phyloP scores from a whole-genome alignment of 78 protist species.

The Polysphondylium violaceum region DNA sequence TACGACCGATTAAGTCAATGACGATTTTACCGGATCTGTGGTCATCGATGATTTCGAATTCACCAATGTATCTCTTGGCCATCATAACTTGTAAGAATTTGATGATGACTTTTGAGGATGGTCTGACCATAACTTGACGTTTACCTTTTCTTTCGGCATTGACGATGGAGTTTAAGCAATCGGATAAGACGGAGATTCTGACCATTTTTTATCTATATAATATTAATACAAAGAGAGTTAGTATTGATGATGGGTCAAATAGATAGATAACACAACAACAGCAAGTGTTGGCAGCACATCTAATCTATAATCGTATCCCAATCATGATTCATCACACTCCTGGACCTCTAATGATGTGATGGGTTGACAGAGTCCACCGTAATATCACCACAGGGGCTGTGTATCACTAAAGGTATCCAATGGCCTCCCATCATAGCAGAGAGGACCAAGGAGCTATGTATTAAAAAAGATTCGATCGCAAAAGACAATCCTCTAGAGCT shows the following conservation, averaged over 20 bases:
- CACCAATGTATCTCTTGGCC: constrained; percentile 99
- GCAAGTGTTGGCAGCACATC: not conserved
- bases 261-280: not conserved
- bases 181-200: constrained; percentile 95
- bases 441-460: no score
- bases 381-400: no score
- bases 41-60: constrained; percentile 99
- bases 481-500: not conserved
- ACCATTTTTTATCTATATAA: constrained; percentile 86
- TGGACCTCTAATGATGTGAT: not conserved
- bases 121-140: constrained; percentile 99
- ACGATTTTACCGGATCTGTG: constrained; percentile 99
- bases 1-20: constrained; percentile 98
- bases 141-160: constrained; percentile 99
- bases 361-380: no score
- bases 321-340: not conserved
- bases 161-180: constrained; percentile 95
- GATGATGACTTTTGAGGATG: constrained; percentile 98
- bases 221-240: not conserved
- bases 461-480: no score
- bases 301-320: not conserved
- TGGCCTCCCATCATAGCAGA: no score
- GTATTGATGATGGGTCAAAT: not conserved
- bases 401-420: no score
- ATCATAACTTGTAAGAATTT: constrained; percentile 99